Percentiles rank a stretch among this genome's conserved stretches.
Evolutionary conservation across 192 early-diverging fungal species (phyloP).

Genomic region (Funneliformis mosseae): DNA sequence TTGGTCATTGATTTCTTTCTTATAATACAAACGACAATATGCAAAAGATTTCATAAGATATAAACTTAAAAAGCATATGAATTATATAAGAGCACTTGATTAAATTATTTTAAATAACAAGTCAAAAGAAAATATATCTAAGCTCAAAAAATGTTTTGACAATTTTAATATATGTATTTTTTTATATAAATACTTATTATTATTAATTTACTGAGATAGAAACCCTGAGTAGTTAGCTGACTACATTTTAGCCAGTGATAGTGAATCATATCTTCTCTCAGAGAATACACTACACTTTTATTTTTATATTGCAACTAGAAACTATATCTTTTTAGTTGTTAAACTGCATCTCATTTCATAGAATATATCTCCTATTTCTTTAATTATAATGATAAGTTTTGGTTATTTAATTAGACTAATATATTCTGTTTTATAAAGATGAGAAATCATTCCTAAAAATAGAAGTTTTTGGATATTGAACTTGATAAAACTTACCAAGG

Average conservation of each 20-base stretch:
- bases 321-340: slow-evolving; percentile 31
- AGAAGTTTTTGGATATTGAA: slow-evolving; percentile 26
- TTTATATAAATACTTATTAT: slow-evolving; percentile 30
- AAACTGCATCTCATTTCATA: slow-evolving; percentile 33
- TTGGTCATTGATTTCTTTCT: slow-evolving; percentile 20
- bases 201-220: slow-evolving; percentile 20
- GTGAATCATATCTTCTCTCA: slow-evolving; percentile 6
- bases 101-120: slow-evolving; percentile 26
- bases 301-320: slow-evolving; percentile 30
- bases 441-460: slow-evolving; percentile 15
- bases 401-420: background rate
- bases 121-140: slow-evolving; percentile 20
- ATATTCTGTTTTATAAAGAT: slow-evolving; percentile 22
- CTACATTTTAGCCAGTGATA: slow-evolving; percentile 20
- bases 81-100: slow-evolving; percentile 15
- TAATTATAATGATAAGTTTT: slow-evolving; percentile 16
- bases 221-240: slow-evolving; percentile 29
- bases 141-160: slow-evolving; percentile 20
- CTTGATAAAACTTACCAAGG: slow-evolving; percentile 22
- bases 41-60: slow-evolving; percentile 25
- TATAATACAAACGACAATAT: slow-evolving; percentile 9
- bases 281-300: slow-evolving; percentile 30
- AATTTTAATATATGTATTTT: slow-evolving; percentile 10
- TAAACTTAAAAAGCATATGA: slow-evolving; percentile 21
- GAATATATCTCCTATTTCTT: slow-evolving; percentile 23